phyloP scores from a whole-genome alignment of 2,329 filamentous ascomycete genomes.

The Sporothrix schenckii region DNA sequence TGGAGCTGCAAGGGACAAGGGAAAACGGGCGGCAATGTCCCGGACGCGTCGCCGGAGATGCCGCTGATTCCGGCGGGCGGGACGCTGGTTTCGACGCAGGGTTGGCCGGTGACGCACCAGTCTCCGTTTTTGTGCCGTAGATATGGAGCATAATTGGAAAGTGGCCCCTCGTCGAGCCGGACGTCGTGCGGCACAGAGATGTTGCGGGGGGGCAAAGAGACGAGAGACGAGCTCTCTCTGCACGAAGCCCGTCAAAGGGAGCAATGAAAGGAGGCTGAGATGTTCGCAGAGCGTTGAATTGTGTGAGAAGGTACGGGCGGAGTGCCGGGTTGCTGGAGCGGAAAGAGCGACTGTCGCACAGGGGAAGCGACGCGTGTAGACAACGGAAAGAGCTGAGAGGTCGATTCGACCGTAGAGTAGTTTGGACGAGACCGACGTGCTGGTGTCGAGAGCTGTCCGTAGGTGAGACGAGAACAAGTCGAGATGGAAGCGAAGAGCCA shows the following conservation, averaged over 20 bases:
- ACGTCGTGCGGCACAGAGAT: background rate
- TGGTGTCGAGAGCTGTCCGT: constrained; percentile 8
- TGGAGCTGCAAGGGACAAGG: background rate
- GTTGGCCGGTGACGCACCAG: constrained; percentile 42
- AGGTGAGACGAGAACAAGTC: background rate
- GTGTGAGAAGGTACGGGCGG: constrained; percentile 7
- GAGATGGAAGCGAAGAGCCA: too few relatives aligned
- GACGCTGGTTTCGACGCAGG: background rate
- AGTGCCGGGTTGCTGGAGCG: constrained; percentile 22
- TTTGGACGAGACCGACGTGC: background rate
- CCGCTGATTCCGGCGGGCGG: background rate
- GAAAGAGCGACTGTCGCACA: constrained; percentile 13
- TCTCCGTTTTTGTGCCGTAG: constrained; percentile 49
- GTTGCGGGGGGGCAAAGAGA: background rate
- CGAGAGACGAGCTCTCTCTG: constrained; percentile 6
- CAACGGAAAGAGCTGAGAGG: background rate
- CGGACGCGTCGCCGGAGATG: background rate
- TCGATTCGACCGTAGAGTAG: background rate
- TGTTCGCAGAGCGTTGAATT: constrained; percentile 11
- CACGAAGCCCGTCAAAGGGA: constrained; percentile 10
- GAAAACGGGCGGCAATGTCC: background rate
- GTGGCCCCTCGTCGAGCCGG: constrained; percentile 27
- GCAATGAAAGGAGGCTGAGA: too few relatives aligned
- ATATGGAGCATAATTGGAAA: constrained; percentile 52
- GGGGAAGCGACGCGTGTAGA: background rate